A percentile compares a stretch with the other conserved stretches of the same genome.
These are phyloP conservation scores for Ganoderma sinense DNA, from an alignment of 1,284 basidiomycete species.

Conservation along the genomic window DNA sequence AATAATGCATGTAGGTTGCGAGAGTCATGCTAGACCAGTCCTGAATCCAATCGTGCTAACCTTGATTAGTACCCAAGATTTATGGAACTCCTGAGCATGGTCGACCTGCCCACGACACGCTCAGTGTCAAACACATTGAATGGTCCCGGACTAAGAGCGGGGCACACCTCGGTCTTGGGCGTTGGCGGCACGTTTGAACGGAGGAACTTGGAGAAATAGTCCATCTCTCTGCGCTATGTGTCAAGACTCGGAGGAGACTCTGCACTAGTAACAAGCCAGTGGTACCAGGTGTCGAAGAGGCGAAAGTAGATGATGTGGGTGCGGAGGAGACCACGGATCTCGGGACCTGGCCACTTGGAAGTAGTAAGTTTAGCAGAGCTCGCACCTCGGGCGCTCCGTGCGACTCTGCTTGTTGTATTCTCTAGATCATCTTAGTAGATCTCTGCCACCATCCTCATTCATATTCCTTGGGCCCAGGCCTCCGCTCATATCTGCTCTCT, in stretches of 20 bases:
- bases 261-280: too few species aligned
- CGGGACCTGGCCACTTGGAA: not conserved
- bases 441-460: not conserved
- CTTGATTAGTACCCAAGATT: slow-evolving; percentile 77
- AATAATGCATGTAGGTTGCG: slow-evolving; percentile 4
- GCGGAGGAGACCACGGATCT: not conserved
- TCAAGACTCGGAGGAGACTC: not conserved
- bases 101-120: slow-evolving; percentile 41
- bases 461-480: not conserved
- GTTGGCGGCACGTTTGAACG: slow-evolving; percentile 56
- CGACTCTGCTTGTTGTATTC: not conserved
- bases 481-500: not conserved
- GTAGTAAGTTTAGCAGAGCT: not conserved
- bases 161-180: slow-evolving; percentile 52
- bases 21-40: not conserved
- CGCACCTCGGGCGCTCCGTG: not conserved
- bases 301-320: not conserved
- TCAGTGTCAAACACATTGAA: slow-evolving; percentile 1
- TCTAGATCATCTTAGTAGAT: too few species aligned
- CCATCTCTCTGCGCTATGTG: slow-evolving; percentile 54
- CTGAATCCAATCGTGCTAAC: slow-evolving; percentile 44
- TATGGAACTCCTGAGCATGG: slow-evolving; percentile 74
- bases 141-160: slow-evolving; percentile 8
- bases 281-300: too few species aligned
- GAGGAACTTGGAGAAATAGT: slow-evolving; percentile 86